Conservation (phyloP, 768 basidiomycete species). For the Inosperma sp. region DNA sequence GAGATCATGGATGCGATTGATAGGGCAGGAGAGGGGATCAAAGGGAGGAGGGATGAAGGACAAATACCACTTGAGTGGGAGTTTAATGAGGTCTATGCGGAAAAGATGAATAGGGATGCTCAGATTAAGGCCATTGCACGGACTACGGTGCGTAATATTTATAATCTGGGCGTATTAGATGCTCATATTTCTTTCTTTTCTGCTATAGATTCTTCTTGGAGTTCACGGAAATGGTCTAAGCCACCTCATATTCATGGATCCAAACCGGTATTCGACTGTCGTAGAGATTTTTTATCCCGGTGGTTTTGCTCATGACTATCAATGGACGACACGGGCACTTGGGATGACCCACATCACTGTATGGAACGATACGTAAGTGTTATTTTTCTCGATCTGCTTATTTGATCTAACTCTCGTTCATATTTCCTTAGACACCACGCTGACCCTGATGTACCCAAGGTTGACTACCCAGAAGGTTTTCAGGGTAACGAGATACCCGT, state of each 20-base stretch:
- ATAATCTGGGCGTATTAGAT: neutral
- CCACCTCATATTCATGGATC: constrained; percentile 82
- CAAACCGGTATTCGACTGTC: constrained; percentile 68
- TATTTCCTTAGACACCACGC: constrained; percentile 30
- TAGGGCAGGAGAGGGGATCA: constrained; percentile 11
- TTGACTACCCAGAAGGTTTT: constrained; percentile 80
- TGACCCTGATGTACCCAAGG: constrained; percentile 40
- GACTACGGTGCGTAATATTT: constrained; percentile 55
- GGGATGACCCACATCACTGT: constrained; percentile 74
- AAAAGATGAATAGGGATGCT: constrained; percentile 67
- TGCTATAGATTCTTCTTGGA: constrained; percentile 56
- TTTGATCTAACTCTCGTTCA: neutral
- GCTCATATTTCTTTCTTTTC: neutral
- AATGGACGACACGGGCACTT: constrained; percentile 72
- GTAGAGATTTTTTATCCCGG: constrained; percentile 81
- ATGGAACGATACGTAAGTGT: constrained; percentile 71
- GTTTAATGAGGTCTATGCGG: constrained; percentile 56
- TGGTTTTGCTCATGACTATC: constrained; percentile 84
- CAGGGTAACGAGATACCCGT: constrained; percentile 77
- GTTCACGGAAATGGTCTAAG: constrained; percentile 81
- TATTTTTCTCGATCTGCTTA: constrained; percentile 9
- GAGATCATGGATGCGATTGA: constrained; percentile 15
- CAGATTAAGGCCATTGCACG: constrained; percentile 62
- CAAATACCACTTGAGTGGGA: constrained; percentile 44
- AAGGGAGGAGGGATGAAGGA: constrained; percentile 20